Evolutionary conservation across 805 yeast genomes (phyloP).

Genomic region (Kluyveromyces dobzhanskii): DNA sequence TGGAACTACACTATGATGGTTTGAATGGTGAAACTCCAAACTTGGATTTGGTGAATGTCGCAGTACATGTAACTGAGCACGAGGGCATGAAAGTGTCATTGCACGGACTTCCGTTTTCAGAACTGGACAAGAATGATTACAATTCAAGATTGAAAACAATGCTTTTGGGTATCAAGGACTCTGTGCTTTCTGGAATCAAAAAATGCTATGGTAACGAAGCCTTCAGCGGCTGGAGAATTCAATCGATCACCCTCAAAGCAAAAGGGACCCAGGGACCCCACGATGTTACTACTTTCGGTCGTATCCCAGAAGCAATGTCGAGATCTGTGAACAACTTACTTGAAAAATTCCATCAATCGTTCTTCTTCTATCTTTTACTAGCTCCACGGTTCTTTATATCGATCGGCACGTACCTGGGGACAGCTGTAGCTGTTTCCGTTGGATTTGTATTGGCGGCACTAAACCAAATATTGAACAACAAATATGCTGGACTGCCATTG

Average conservation of each 20-base stretch:
- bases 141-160: constrained; percentile 50
- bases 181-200: constrained; percentile 63
- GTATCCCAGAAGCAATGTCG: constrained; percentile 79
- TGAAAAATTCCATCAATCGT: constrained; percentile 95
- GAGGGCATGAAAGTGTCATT: constrained; percentile 66
- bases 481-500: constrained; percentile 10
- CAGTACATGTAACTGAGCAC: constrained; percentile 61
- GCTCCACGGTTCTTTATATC: constrained; percentile 79
- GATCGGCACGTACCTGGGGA: constrained; percentile 86
- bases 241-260: constrained; percentile 76
- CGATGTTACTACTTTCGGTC: constrained; percentile 88
- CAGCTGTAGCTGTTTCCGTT: constrained; percentile 65
- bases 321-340: constrained; percentile 84
- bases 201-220: constrained; percentile 72
- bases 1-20: constrained; percentile 78
- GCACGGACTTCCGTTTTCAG: constrained; percentile 46
- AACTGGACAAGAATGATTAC: constrained; percentile 39
- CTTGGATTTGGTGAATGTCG: constrained; percentile 79
- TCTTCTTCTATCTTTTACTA: constrained; percentile 80
- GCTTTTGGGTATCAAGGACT: constrained; percentile 54
- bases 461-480: constrained; percentile 41
- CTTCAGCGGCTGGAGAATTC: constrained; percentile 94
- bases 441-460: constrained; percentile 63
- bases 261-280: constrained; percentile 45
- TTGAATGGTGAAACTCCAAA: constrained; percentile 94